These are phyloP conservation scores for Blepharisma japonicum DNA, from an alignment of 73 alveolate species.

Conservation along the genomic window DNA sequence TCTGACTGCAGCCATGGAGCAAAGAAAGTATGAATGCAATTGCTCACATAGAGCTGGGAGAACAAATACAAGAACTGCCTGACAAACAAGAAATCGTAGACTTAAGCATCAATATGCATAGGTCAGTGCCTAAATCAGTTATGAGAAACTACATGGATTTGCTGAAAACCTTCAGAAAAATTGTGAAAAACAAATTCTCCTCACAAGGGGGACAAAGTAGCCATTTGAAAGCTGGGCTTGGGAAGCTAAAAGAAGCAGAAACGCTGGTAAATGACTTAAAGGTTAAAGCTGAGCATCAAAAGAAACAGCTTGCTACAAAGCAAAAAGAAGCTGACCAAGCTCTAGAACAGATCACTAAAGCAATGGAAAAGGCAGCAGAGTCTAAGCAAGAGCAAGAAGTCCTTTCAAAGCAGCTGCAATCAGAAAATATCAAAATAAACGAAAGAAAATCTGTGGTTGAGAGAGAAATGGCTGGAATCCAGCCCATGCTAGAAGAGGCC, in stretches of 20 bases:
- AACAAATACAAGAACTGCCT: conserved; percentile 29
- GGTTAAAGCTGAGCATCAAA: conserved; percentile 84
- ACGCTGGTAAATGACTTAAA: conserved; percentile 85
- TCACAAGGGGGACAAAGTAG: conserved; percentile 90
- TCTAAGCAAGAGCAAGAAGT: conserved; percentile 72
- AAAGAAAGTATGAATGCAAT: conserved; percentile 57
- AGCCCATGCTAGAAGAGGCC: conserved; percentile 92
- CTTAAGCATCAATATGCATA: conserved; percentile 44
- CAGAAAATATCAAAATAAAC: conserved; percentile 63
- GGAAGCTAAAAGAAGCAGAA: conserved; percentile 97
- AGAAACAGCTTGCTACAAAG: conserved; percentile 70
- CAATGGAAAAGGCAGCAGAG: conserved; percentile 91
- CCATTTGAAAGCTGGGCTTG: conserved; percentile 96
- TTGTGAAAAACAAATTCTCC: conserved; percentile 71
- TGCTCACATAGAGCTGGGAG: conserved; percentile 53
- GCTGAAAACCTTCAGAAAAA: conserved; percentile 44
- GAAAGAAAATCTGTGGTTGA: conserved; percentile 63
- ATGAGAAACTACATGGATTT: conserved; percentile 70
- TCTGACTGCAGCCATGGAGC: conserved; percentile 92
- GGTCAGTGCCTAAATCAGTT: conserved; percentile 48
- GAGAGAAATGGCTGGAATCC: conserved; percentile 77
- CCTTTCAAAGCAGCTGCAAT: conserved; percentile 53
- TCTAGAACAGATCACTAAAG: conserved; percentile 85
- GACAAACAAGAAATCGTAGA: conserved; percentile 14
- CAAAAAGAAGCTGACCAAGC: conserved; percentile 97